Percentiles rank a stretch among this genome's conserved stretches.
phyloP scores from a whole-genome alignment of 257 asterid genomes.

The Fraxinus pennsylvanica region DNA sequence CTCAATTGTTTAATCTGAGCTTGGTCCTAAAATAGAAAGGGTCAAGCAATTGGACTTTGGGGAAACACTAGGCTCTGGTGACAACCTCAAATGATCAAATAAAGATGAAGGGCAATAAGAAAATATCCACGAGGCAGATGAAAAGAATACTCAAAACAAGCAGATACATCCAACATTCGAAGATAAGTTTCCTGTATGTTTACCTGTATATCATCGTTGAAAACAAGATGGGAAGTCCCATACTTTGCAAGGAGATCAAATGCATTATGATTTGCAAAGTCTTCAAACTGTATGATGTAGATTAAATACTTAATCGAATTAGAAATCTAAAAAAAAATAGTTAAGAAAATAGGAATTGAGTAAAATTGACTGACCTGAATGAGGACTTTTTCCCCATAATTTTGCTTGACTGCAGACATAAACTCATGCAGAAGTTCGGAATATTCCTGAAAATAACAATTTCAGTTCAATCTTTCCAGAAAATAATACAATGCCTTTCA shows the following conservation, averaged over 20 bases:
- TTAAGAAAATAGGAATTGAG: neutral
- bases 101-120: neutral
- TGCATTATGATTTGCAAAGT: slow-evolving; percentile 43
- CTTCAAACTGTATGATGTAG: slow-evolving; percentile 42
- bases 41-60: neutral
- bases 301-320: neutral
- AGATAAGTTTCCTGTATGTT: neutral
- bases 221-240: slow-evolving; percentile 44
- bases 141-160: neutral
- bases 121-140: neutral
- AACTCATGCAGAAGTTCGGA: slow-evolving; percentile 42
- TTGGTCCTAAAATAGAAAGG: neutral
- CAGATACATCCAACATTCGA: neutral
- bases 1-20: neutral
- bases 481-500: slow-evolving; percentile 2
- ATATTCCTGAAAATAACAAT: slow-evolving; percentile 37
- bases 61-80: neutral
- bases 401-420: slow-evolving; percentile 34
- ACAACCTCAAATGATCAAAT: neutral
- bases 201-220: slow-evolving; percentile 57
- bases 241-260: slow-evolving; percentile 36
- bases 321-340: neutral
- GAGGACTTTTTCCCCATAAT: slow-evolving; percentile 41
- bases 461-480: neutral
- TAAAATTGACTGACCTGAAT: slow-evolving; percentile 34